Evolutionary conservation across 495 filamentous ascomycete species (phyloP).

Genomic region (Talaromyces trachyspermus): DNA sequence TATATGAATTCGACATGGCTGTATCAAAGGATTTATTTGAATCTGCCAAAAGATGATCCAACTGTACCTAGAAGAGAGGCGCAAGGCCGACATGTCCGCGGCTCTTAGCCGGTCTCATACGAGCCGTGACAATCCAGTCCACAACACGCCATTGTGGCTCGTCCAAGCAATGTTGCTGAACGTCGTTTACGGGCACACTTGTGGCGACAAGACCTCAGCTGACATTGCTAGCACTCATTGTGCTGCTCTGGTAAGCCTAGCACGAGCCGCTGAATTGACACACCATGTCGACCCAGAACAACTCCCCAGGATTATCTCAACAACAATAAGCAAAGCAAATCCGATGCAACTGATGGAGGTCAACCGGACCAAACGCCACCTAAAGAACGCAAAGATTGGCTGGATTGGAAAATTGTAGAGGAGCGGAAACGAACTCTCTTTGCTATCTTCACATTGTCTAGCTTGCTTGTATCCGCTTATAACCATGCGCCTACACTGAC

Average conservation of each 20-base stretch:
- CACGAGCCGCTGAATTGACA: constrained; percentile 72
- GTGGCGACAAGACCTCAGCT: constrained; percentile 80
- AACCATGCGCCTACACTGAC: constrained; percentile 85
- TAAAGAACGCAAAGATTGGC: constrained; percentile 77
- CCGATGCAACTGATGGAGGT: background rate
- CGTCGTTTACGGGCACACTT: constrained; percentile 93
- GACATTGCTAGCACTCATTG: constrained; percentile 91
- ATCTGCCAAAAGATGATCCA: constrained; percentile 93
- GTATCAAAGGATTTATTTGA: constrained; percentile 85
- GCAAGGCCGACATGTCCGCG: constrained; percentile 80
- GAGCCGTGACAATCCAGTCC: constrained; percentile 56
- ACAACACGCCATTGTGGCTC: constrained; percentile 87
- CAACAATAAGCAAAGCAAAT: constrained; percentile 8
- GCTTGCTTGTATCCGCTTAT: constrained; percentile 85
- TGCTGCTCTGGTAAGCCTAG: constrained; percentile 82
- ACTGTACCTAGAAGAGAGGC: constrained; percentile 84
- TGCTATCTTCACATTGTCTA: constrained; percentile 83
- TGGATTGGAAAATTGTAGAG: constrained; percentile 79
- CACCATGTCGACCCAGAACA: constrained; percentile 37
- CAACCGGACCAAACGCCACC: constrained; percentile 28
- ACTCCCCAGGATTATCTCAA: constrained; percentile 33
- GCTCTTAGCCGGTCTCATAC: constrained; percentile 58
- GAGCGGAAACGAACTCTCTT: constrained; percentile 93
- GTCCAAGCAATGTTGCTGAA: constrained; percentile 98
- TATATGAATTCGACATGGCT: constrained; percentile 81